Conservation (phyloP, 768 basidiomycete species). For the Panus rudis region DNA sequence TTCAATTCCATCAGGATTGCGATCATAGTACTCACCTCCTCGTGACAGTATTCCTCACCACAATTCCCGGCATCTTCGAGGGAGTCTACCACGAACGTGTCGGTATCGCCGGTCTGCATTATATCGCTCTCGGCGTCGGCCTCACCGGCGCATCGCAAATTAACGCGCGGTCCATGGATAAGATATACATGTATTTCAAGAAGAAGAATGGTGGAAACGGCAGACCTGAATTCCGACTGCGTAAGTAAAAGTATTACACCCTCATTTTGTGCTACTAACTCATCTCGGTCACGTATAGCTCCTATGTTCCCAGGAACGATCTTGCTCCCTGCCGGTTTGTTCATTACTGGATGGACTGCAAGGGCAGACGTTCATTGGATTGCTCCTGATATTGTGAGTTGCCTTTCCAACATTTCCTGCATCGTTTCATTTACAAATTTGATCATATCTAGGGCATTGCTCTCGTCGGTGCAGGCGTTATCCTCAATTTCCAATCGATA, state of each 20-base stretch:
- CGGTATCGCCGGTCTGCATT: conserved; percentile 60
- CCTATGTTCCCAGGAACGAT: conserved; percentile 53
- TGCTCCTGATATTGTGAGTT: conserved; percentile 57
- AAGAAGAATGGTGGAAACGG: conserved; percentile 46
- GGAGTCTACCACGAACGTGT: conserved; percentile 41
- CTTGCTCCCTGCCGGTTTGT: conserved; percentile 56
- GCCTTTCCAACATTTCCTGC: conserved; percentile 61
- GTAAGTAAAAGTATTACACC: conserved; percentile 21
- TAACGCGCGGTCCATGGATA: conserved; percentile 54
- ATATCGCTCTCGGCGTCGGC: conserved; percentile 43
- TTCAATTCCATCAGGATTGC: background rate
- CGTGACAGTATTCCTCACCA: conserved; percentile 53
- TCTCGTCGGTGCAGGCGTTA: conserved; percentile 56
- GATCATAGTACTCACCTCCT: background rate
- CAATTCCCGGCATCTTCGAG: conserved; percentile 50
- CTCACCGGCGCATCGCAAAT: conserved; percentile 35
- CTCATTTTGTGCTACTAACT: background rate
- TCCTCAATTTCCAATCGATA: conserved; percentile 56
- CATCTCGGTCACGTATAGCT: conserved; percentile 29
- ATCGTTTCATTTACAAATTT: too few relatives aligned
- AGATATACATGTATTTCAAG: conserved; percentile 44
- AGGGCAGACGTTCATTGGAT: conserved; percentile 60
- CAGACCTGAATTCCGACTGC: conserved; percentile 47
- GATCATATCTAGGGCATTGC: conserved; percentile 65
- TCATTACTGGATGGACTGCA: conserved; percentile 68